These are phyloP conservation scores for Eucalyptus sp. DNA, from an alignment of 345 rosid species.

Conservation along the genomic window DNA sequence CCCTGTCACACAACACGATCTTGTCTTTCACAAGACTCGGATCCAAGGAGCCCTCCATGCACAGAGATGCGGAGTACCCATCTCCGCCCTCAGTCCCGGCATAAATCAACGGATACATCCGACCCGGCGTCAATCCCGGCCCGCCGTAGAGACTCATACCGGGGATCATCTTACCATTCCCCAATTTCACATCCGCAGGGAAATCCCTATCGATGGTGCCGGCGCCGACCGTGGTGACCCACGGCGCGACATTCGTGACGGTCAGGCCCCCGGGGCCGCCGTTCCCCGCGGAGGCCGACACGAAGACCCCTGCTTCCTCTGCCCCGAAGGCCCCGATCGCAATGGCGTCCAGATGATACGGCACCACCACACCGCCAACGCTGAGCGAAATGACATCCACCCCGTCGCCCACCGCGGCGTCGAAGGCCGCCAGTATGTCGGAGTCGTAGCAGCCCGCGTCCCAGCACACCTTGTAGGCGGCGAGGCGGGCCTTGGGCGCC, in stretches of 20 bases:
- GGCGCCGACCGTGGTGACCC: slow-evolving; percentile 85
- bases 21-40: slow-evolving; percentile 50
- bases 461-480: slow-evolving; percentile 95
- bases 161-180: slow-evolving; percentile 43
- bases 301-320: slow-evolving; percentile 51
- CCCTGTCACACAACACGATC: slow-evolving; percentile 77
- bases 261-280: slow-evolving; percentile 86
- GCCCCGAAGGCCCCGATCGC: slow-evolving; percentile 89
- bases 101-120: slow-evolving; percentile 61
- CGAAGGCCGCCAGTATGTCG: slow-evolving; percentile 83
- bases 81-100: slow-evolving; percentile 62
- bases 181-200: slow-evolving; percentile 71
- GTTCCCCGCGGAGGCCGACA: slow-evolving; percentile 90
- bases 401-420: slow-evolving; percentile 69
- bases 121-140: slow-evolving; percentile 30
- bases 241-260: slow-evolving; percentile 78
- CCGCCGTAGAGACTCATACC: slow-evolving; percentile 76
- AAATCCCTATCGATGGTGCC: slow-evolving; percentile 79
- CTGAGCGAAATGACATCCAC: slow-evolving; percentile 83
- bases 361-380: slow-evolving; percentile 87
- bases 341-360: slow-evolving; percentile 83
- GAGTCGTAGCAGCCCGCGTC: slow-evolving; percentile 88
- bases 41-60: slow-evolving; percentile 75
- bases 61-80: slow-evolving; percentile 66
- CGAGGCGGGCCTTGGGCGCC: slow-evolving; percentile 88